Conservation (phyloP, 768 basidiomycete genomes). For the Termitomyces sp. region DNA sequence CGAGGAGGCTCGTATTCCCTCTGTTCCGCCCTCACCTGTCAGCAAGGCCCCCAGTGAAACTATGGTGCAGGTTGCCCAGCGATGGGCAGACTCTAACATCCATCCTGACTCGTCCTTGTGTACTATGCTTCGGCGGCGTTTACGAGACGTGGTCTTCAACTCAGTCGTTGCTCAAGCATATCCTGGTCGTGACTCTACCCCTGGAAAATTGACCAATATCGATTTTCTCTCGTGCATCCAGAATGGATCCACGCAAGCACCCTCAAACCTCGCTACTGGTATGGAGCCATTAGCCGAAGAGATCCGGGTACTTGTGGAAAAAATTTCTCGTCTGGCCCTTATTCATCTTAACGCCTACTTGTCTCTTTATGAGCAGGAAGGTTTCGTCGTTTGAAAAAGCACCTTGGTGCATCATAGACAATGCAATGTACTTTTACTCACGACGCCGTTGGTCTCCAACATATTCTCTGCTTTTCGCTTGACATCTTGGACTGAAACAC, state of each 20-base stretch:
- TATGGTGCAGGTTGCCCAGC: slow-evolving; percentile 53
- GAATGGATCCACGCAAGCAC: slow-evolving; percentile 11
- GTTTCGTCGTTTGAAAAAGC: slow-evolving; percentile 34
- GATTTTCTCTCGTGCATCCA: slow-evolving; percentile 18
- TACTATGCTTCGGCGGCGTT: slow-evolving; percentile 52
- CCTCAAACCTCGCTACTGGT: slow-evolving; percentile 39
- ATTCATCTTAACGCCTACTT: slow-evolving; percentile 76
- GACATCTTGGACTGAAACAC: background rate
- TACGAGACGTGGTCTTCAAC: slow-evolving; percentile 59
- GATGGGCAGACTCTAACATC: slow-evolving; percentile 70
- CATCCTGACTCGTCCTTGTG: slow-evolving; percentile 53
- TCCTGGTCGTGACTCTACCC: slow-evolving; percentile 35
- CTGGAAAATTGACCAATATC: slow-evolving; percentile 21
- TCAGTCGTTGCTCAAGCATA: slow-evolving; percentile 49
- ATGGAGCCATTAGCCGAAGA: slow-evolving; percentile 72
- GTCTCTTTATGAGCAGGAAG: slow-evolving; percentile 68
- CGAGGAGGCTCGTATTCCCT: slow-evolving; percentile 31
- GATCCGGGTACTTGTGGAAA: slow-evolving; percentile 60
- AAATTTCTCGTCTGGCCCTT: slow-evolving; percentile 63
- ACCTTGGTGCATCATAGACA: background rate
- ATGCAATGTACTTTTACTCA: slow-evolving; percentile 5
- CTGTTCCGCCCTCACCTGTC: slow-evolving; percentile 19
- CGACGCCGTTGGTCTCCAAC: background rate
- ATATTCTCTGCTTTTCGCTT: background rate
- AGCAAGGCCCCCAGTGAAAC: slow-evolving; percentile 40